Evolutionary conservation across 2,329 filamentous ascomycete species (phyloP).

Genomic region (Trematosphaeria pertusa): DNA sequence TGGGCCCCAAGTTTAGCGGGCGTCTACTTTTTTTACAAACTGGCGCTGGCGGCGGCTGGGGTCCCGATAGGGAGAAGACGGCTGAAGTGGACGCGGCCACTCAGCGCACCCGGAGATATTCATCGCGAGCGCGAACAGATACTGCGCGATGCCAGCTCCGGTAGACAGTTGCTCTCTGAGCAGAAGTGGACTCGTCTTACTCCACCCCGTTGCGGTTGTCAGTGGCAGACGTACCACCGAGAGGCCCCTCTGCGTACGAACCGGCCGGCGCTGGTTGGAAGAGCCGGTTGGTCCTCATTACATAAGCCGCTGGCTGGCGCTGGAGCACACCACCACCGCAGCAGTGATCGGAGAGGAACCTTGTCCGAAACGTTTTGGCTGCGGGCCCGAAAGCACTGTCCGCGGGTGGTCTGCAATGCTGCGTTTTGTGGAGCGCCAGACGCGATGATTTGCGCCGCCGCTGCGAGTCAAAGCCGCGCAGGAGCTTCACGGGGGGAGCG

Average conservation of each 20-base stretch:
- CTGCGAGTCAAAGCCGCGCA: slow-evolving; percentile 38
- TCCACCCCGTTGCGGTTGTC: neutral
- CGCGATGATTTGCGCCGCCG: slow-evolving; percentile 43
- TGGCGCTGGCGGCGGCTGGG: slow-evolving; percentile 40
- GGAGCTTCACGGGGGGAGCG: slow-evolving; percentile 15
- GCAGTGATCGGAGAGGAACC: slow-evolving; percentile 37
- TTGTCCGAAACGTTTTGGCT: slow-evolving; percentile 35
- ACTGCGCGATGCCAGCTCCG: slow-evolving; percentile 13
- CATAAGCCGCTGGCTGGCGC: slow-evolving; percentile 21
- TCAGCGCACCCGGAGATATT: slow-evolving; percentile 43
- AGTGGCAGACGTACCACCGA: too few relatives aligned
- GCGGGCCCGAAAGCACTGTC: slow-evolving; percentile 17
- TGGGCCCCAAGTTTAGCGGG: slow-evolving; percentile 40
- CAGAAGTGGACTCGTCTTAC: neutral
- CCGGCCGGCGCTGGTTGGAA: slow-evolving; percentile 11
- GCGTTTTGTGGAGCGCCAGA: slow-evolving; percentile 38
- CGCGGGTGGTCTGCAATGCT: slow-evolving; percentile 13
- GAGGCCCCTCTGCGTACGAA: too few relatives aligned
- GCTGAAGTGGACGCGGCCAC: slow-evolving; percentile 41
- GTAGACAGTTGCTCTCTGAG: neutral
- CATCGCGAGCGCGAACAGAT: slow-evolving; percentile 28
- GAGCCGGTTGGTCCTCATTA: slow-evolving; percentile 10
- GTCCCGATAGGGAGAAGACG: slow-evolving; percentile 47
- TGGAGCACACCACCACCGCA: slow-evolving; percentile 29
- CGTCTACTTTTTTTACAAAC: slow-evolving; percentile 42